phyloP scores from a whole-genome alignment of 2,329 filamentous ascomycete genomes.

The Graphilbum fragrans region DNA sequence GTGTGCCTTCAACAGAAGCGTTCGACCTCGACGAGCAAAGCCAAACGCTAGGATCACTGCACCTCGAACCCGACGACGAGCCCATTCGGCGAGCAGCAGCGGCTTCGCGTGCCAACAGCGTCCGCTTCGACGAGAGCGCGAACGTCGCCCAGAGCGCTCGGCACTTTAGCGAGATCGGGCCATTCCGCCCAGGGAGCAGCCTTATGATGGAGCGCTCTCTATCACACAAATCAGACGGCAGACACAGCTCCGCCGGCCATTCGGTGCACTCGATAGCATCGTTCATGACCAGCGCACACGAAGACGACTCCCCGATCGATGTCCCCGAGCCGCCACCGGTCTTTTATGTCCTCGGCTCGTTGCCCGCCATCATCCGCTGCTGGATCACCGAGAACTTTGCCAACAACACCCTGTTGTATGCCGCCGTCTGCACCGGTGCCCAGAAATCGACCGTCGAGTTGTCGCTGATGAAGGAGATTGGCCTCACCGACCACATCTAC shows the following conservation, averaged over 20 bases:
- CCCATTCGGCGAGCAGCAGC: slow-evolving; percentile 66
- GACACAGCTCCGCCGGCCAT: slow-evolving; percentile 81
- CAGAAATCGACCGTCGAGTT: slow-evolving; percentile 75
- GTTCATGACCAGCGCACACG: slow-evolving; percentile 48
- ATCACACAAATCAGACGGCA: slow-evolving; percentile 91
- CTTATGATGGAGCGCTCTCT: slow-evolving; percentile 83
- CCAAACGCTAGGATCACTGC: slow-evolving; percentile 67
- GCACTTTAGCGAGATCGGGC: slow-evolving; percentile 71
- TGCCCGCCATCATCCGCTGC: slow-evolving; percentile 89
- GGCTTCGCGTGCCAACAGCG: slow-evolving; percentile 87
- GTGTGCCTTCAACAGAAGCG: slow-evolving; percentile 68
- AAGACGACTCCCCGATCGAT: slow-evolving; percentile 58
- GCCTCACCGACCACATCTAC: slow-evolving; percentile 53
- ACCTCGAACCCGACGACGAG: slow-evolving; percentile 78
- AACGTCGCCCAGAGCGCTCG: slow-evolving; percentile 73
- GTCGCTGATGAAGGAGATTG: slow-evolving; percentile 62
- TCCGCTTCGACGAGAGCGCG: slow-evolving; percentile 90
- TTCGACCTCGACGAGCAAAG: slow-evolving; percentile 88
- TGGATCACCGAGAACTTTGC: slow-evolving; percentile 89
- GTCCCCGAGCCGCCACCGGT: slow-evolving; percentile 69
- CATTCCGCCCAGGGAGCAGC: slow-evolving; percentile 65
- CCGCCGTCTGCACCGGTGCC: slow-evolving; percentile 83
- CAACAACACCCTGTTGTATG: slow-evolving; percentile 79
- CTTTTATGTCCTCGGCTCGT: slow-evolving; percentile 73
- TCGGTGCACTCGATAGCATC: slow-evolving; percentile 60